Evolutionary conservation across 2,329 filamentous ascomycete genomes (phyloP), one percentile per base, ranked within the genome.

Genomic region (Kalmusia sp.): DNA sequence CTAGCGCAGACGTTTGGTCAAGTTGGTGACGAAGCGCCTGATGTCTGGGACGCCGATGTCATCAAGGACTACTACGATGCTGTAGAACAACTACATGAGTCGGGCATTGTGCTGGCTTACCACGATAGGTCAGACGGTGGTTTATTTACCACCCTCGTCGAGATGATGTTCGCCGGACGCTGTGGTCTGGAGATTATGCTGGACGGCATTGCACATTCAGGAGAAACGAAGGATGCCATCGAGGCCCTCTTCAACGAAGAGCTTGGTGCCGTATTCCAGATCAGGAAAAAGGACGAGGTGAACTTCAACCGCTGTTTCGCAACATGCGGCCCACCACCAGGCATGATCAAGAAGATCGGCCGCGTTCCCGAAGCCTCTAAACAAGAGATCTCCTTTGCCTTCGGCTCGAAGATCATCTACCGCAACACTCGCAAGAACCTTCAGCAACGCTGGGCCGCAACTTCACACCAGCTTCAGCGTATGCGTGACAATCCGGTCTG

Each of bases 91-190:
- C 76, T 89, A 2, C 85, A 88, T 63, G 85, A 90, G 61, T 77
- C 84, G 24, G 84, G 84, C 21, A 83, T 90, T 54, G 93, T 98
- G 9, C 84, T 98, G 19, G 93, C 93, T 3, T 98, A 98, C 73
- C 95, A 98, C 73, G 95, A 98, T 75, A 85, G 90, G 40, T 97
- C 92, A 0, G 93, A 98, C 72, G 95, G 93, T 73, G 95, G 95
- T 67, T 80, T 98, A 8, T 85, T 98, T 70, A 95, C 93, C 1
- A 93, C 93, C 5, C 78, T 98, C 28, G 91, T 88, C 2, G 95
- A 99, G 77, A 98, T 98, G 95, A 96, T 96, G 86, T 98, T 98
- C 72, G 93, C 95, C 27, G 95, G 95, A 24, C 89, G 93, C 51
- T 96, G 91, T 67, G 95, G 93, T 56, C 84, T 92, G 25, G 90